Evolutionary conservation across 2,329 filamentous ascomycete genomes (phyloP).

Genomic region (Knoxdaviesia proteae): DNA sequence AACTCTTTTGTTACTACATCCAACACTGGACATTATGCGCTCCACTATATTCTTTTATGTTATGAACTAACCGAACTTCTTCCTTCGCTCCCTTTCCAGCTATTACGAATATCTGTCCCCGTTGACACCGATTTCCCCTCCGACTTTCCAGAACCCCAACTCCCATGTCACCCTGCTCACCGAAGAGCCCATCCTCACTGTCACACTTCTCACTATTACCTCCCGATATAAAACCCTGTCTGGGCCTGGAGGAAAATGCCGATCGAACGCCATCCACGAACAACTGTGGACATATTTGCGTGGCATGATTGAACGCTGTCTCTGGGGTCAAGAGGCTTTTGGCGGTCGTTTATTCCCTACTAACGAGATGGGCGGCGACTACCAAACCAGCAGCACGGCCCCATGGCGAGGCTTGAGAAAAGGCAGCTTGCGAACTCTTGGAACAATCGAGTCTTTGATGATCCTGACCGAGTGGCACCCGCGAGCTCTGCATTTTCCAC

Average conservation of each 20-base stretch:
- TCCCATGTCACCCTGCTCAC: conserved; percentile 63
- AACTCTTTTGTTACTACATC: too few species aligned
- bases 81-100: conserved; percentile 17
- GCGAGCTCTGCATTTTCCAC: conserved; percentile 79
- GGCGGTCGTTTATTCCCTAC: conserved; percentile 19
- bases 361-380: conserved; percentile 33
- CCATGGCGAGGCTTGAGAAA: conserved; percentile 50
- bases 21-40: background rate
- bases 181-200: conserved; percentile 80
- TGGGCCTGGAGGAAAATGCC: conserved; percentile 60
- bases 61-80: conserved; percentile 3
- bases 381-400: conserved; percentile 45
- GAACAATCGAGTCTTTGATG: conserved; percentile 85
- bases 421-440: conserved; percentile 69
- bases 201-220: conserved; percentile 78
- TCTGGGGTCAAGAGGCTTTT: conserved; percentile 94
- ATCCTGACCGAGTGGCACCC: conserved; percentile 96
- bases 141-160: conserved; percentile 67
- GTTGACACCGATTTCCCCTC: conserved; percentile 80
- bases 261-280: conserved; percentile 82
- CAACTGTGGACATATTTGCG: conserved; percentile 88
- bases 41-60: background rate
- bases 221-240: conserved; percentile 68
- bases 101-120: conserved; percentile 86
- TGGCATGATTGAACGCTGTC: conserved; percentile 83